Base-by-base conservation (phyloP, 441 rosid genomes). In the Erysimum cheiri region DNA sequence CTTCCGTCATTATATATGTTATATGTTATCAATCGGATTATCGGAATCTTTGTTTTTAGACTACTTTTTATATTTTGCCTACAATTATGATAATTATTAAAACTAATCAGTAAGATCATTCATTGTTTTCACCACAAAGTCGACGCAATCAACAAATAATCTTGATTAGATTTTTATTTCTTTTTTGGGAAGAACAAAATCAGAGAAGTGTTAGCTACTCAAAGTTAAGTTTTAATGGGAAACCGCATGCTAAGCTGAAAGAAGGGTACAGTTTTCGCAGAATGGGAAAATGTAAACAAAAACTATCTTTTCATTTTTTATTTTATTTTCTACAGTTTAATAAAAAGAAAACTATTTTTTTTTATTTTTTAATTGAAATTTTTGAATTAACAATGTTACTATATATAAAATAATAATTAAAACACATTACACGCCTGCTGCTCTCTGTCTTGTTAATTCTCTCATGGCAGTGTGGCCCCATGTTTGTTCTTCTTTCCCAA, bases 361-460 rank as follows among this genome's bases (percentile, higher is more conserved):
- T 26, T 26, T 26, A 1, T 26, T 3, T 26, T 26, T 3, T 26
- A 3, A 3, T 26, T 26, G 28, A 26, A 26, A 26, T 2, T 26
- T 24, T 26, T 26, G 28, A 26, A 26, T 53, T 22, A 37, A 37
- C 6, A 71, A 9, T 62, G 4, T 26, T 26, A 37, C 13, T 36
- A 36, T 26, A 35, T 36, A 36, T 26, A 35, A 37, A 47, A 72
- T 43, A 64, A 73, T 59, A 58, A 73, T 73, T 32, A 41, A 60
- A 60, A 43, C 48, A 67, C 63, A 60, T 50, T 60, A 52, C 73
- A 73, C 68, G 77, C 77, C 77, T 73, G 69, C 57, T 60, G 6
- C 57, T 43, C 63, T 67, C 50, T 73, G 77, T 60, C 71, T 41
- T 73, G 77, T 67, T 67, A 33, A 33, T 67, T 60, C 44, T 46